A percentile compares a stretch with the other conserved stretches of the same genome.
phyloP scores from a whole-genome alignment of 163 green algal species.

The Chlorella variabilis region DNA sequence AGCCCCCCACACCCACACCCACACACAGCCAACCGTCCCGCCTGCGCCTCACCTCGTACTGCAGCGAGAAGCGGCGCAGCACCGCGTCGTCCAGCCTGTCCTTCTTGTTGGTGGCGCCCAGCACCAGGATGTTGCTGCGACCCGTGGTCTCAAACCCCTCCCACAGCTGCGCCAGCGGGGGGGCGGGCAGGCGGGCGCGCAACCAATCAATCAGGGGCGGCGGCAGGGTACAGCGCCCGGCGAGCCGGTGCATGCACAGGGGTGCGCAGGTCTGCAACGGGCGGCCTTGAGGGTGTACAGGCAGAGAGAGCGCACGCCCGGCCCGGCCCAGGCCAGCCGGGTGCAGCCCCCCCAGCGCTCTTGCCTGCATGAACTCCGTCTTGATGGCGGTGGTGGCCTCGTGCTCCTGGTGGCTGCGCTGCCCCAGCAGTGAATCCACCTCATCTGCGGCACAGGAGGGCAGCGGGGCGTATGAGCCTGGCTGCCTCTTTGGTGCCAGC shows the following conservation, averaged over 20 bases:
- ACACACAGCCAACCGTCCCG: no score
- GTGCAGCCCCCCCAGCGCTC: no score
- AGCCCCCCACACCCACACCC: no score
- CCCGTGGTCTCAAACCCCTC: conserved; percentile 65
- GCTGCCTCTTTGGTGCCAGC: background rate
- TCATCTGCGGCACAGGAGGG: conserved; percentile 35
- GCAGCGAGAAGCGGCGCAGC: conserved; percentile 78
- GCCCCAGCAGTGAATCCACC: conserved; percentile 76
- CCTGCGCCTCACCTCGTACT: conserved; percentile 68
- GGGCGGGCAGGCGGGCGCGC: no score
- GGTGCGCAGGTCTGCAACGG: no score
- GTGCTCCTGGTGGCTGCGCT: conserved; percentile 75
- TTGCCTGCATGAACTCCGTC: conserved; percentile 58
- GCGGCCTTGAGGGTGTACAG: no score
- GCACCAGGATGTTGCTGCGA: conserved; percentile 67
- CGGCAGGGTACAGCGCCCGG: background rate
- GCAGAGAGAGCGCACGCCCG: no score
- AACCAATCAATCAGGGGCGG: no score
- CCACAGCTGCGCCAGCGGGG: conserved; percentile 37
- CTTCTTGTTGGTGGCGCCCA: conserved; percentile 82
- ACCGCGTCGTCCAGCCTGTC: conserved; percentile 86
- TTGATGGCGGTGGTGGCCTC: conserved; percentile 81
- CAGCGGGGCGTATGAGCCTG: background rate
- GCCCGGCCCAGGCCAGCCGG: no score
- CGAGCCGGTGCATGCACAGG: no score